phyloP scores from a whole-genome alignment of 2,329 filamentous ascomycete genomes.

The Sporothrix sp. region DNA sequence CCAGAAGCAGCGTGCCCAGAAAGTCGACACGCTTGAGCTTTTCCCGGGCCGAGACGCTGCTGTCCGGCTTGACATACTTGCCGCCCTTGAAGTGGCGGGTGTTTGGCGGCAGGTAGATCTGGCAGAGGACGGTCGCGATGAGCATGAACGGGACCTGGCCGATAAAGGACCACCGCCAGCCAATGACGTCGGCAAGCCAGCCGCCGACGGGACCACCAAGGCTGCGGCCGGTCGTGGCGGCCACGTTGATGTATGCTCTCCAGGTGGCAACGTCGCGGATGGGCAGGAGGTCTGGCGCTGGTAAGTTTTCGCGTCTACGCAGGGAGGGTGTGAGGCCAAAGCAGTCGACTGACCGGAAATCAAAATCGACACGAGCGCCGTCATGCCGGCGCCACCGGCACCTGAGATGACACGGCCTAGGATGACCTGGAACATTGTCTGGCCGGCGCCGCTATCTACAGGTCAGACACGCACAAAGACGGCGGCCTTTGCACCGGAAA shows the following conservation, averaged over 20 bases:
- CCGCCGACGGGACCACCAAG: conserved; percentile 49
- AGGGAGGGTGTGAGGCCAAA: neutral
- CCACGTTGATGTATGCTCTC: conserved; percentile 44
- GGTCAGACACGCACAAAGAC: neutral
- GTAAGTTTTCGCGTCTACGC: neutral
- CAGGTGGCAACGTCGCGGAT: conserved; percentile 43
- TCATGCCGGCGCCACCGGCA: conserved; percentile 42
- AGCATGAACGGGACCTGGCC: conserved; percentile 47
- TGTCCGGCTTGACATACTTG: conserved; percentile 16
- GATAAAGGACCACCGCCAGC: conserved; percentile 58
- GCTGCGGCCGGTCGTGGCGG: conserved; percentile 41
- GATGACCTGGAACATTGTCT: conserved; percentile 39
- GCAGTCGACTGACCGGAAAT: conserved; percentile 33
- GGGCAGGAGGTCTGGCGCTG: conserved; percentile 36
- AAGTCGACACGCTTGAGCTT: conserved; percentile 49
- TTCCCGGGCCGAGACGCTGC: conserved; percentile 10
- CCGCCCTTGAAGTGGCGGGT: conserved; percentile 13
- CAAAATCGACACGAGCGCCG: conserved; percentile 39
- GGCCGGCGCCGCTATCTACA: conserved; percentile 30
- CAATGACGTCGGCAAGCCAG: conserved; percentile 49
- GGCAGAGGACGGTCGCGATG: conserved; percentile 34
- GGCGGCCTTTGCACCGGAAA: too few relatives aligned
- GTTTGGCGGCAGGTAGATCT: conserved; percentile 27
- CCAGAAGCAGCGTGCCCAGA: conserved; percentile 39
- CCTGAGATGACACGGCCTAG: conserved; percentile 43